Evolutionary conservation across 495 filamentous ascomycete genomes (phyloP), one percentile per base, ranked within the genome.

Genomic region (Aspergillus cristatus): DNA sequence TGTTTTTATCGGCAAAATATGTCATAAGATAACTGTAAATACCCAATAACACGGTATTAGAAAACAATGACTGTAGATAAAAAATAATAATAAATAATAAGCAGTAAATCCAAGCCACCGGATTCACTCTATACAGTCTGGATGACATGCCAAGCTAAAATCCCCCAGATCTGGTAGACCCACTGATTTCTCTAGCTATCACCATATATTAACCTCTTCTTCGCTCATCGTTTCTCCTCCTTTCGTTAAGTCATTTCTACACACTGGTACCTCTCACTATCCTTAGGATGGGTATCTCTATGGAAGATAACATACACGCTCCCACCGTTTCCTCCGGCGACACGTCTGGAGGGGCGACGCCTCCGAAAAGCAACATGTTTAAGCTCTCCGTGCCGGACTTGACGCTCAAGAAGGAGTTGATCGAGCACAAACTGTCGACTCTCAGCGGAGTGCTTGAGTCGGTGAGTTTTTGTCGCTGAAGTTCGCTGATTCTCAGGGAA

Each of bases 391-490:
- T 78, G 45, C 40, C 64, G 28, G 70, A 80, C 28, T 59, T 86
- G 43, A 81, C 82, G 42, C 60, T 65, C 18, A 63, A 88, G 59
- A 97, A 94, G 57, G 81, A 90, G 42, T 71, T 71, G 20, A 63
- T 94, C 30, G 93, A 97, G 60, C 78, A 70, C 15, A 90, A 97
- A 58, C 70, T 97, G 24, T 82, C 77, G 43, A 84, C 86, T 14
- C 68, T 96, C 2, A 78, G 88, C 46, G 71, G 79, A 33, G 86
- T 99, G 12, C 76, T 99, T 10, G 81, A 84, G 37, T 94, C 89
- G 43, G 91, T 96, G 53, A 44, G 82, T 28, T 25, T 32, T 31
- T 42, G 10, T 34, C 16, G 30, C 41, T 28, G 17, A 35, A 13
- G 33, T 8, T 17, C 40, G 16, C 12, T 39, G 30, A 22, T 38